Conservation (phyloP, 2,329 filamentous ascomycete species). For the Aspergillus unguis region DNA sequence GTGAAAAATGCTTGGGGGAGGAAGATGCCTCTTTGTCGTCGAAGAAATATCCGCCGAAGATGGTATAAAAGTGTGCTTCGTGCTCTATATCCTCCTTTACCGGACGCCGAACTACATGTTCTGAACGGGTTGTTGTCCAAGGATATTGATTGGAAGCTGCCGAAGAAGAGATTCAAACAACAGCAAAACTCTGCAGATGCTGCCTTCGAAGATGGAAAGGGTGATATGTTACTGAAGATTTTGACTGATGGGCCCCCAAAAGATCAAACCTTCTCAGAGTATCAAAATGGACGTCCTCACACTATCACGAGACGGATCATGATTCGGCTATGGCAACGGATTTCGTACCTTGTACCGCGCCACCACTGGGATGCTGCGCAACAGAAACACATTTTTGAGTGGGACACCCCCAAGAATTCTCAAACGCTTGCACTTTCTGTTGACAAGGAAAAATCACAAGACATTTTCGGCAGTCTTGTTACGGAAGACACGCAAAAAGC, state of each 20-base stretch:
- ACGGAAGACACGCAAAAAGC: too few relatives aligned
- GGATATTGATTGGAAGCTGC: conserved; percentile 28
- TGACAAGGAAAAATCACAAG: not conserved
- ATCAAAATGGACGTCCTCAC: conserved; percentile 38
- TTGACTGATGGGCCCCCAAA: conserved; percentile 38
- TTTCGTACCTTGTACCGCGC: conserved; percentile 33
- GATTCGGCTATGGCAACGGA: conserved; percentile 36
- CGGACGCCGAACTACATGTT: conserved; percentile 33
- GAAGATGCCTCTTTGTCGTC: conserved; percentile 28
- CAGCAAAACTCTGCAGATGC: not conserved
- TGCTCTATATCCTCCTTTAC: conserved; percentile 39
- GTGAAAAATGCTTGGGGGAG: conserved; percentile 36
- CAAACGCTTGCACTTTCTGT: conserved; percentile 8
- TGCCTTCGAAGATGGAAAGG: conserved; percentile 1
- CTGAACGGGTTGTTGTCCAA: conserved; percentile 36
- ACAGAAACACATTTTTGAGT: conserved; percentile 28
- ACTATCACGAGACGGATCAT: conserved; percentile 40
- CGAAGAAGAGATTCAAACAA: conserved; percentile 24
- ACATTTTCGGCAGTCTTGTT: conserved; percentile 1
- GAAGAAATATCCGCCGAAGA: conserved; percentile 33
- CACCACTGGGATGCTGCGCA: conserved; percentile 21
- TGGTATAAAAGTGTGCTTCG: conserved; percentile 37
- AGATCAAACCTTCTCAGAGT: conserved; percentile 32
- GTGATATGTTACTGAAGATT: conserved; percentile 24
- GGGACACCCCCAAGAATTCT: conserved; percentile 24